These are phyloP conservation scores for Elaeis oleifera DNA, from an alignment of 202 grass and related monocot genomes.

Conservation along the genomic window DNA sequence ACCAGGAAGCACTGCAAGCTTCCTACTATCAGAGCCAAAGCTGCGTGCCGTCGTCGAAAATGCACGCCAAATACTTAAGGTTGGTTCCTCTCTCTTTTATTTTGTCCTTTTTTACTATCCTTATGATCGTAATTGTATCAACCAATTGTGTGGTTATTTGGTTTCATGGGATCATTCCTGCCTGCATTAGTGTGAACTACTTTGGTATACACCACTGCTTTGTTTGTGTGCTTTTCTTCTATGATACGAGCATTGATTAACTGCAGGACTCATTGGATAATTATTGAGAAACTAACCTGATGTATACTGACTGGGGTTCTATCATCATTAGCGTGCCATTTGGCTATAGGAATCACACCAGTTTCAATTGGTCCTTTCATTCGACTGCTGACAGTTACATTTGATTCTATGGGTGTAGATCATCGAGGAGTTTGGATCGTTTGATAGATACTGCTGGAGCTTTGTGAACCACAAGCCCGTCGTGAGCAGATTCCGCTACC, in stretches of 20 bases:
- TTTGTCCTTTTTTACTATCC: not conserved
- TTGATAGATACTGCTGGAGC: constrained; percentile 84
- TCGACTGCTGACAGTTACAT: not conserved
- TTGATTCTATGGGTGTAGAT: constrained; percentile 23
- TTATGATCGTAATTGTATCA: too few species aligned
- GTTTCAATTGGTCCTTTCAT: too few species aligned
- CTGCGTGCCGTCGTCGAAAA: constrained; percentile 68
- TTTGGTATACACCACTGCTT: not conserved
- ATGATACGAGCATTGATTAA: not conserved
- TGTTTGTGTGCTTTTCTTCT: not conserved
- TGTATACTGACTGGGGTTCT: too few species aligned
- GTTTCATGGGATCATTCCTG: too few species aligned
- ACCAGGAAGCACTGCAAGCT: constrained; percentile 47
- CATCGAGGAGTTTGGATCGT: constrained; percentile 68
- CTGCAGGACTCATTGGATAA: not conserved
- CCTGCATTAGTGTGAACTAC: too few species aligned
- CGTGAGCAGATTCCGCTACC: constrained; percentile 64
- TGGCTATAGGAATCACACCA: too few species aligned
- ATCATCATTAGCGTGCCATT: too few species aligned
- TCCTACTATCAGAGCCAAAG: constrained; percentile 69
- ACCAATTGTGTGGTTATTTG: too few species aligned
- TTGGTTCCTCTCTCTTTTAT: constrained; percentile 6
- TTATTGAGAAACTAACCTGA: not conserved
- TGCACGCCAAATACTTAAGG: constrained; percentile 74
- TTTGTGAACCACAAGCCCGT: constrained; percentile 81